phyloP scores from a whole-genome alignment of 352 stramenopile genomes.

The Saprolegnia parasitica region DNA sequence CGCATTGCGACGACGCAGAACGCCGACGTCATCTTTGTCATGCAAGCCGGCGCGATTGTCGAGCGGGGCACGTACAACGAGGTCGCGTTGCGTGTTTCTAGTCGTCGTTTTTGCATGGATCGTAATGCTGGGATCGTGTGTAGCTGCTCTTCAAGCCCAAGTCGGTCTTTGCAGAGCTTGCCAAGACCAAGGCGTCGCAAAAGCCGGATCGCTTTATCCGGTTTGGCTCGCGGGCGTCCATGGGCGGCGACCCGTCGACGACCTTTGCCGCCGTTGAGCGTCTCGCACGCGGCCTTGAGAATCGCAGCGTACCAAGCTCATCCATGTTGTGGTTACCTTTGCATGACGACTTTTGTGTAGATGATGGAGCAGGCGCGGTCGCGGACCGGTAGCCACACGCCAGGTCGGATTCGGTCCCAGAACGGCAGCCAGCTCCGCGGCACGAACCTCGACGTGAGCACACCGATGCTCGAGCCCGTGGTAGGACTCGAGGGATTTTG shows the following conservation, averaged over 20 bases:
- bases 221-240: not conserved
- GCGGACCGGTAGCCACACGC: not conserved
- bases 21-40: conserved; percentile 27
- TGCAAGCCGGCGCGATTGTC: conserved; percentile 17
- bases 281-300: not conserved
- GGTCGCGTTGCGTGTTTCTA: conserved; percentile 38
- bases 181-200: not conserved
- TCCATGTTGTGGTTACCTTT: not conserved
- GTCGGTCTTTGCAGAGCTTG: conserved; percentile 43
- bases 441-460: not conserved
- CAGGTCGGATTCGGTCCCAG: not conserved
- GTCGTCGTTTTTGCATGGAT: no score
- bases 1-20: conserved; percentile 22
- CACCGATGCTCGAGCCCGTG: not conserved
- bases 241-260: not conserved
- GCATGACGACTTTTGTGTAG: not conserved
- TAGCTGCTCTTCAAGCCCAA: conserved; percentile 56
- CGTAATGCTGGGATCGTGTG: no score
- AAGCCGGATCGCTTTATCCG: not conserved
- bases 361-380: not conserved
- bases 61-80: conserved; percentile 29
- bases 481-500: not conserved
- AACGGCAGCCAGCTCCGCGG: not conserved
- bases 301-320: not conserved
- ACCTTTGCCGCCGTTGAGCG: not conserved